A percentile compares a stretch with the other conserved stretches of the same genome.
These are phyloP conservation scores for Hypoxylon sp. DNA, from an alignment of 2,329 filamentous ascomycete genomes.

Conservation along the genomic window DNA sequence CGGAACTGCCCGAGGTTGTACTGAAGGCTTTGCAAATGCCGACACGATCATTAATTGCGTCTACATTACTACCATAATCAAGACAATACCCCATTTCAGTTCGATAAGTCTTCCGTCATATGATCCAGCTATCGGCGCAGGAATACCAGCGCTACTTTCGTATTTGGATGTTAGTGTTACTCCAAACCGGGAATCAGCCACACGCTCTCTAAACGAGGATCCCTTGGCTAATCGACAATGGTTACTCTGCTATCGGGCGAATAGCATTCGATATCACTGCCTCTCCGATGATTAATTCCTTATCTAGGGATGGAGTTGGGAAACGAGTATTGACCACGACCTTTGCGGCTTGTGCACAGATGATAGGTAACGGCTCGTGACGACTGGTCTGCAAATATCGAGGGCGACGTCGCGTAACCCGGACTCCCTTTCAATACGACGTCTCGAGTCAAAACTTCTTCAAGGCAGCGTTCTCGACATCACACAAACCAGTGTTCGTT, in stretches of 20 bases:
- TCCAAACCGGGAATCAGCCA: constrained; percentile 36
- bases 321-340: constrained; percentile 17
- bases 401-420: constrained; percentile 25
- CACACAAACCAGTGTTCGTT: constrained; percentile 26
- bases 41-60: constrained; percentile 26
- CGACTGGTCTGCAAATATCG: constrained; percentile 11
- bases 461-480: constrained; percentile 18
- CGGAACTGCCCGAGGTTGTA: constrained; percentile 27
- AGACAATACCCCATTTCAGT: constrained; percentile 30
- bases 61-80: constrained; percentile 30
- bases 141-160: constrained; percentile 24
- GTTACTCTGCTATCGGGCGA: constrained; percentile 27
- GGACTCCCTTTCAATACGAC: constrained; percentile 3
- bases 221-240: constrained; percentile 22
- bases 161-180: constrained; percentile 37
- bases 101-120: constrained; percentile 38
- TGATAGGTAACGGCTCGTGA: constrained; percentile 6
- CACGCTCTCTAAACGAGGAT: constrained; percentile 24
- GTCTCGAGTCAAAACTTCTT: constrained; percentile 18
- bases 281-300: constrained; percentile 20
- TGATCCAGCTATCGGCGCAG: constrained; percentile 30
- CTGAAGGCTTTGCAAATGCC: constrained; percentile 19
- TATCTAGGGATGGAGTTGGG: constrained; percentile 14
- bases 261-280: constrained; percentile 33
- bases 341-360: constrained; percentile 8